These are phyloP conservation scores for Chlamydomonas applanata DNA, from an alignment of 139 green algal species.

Conservation along the genomic window DNA sequence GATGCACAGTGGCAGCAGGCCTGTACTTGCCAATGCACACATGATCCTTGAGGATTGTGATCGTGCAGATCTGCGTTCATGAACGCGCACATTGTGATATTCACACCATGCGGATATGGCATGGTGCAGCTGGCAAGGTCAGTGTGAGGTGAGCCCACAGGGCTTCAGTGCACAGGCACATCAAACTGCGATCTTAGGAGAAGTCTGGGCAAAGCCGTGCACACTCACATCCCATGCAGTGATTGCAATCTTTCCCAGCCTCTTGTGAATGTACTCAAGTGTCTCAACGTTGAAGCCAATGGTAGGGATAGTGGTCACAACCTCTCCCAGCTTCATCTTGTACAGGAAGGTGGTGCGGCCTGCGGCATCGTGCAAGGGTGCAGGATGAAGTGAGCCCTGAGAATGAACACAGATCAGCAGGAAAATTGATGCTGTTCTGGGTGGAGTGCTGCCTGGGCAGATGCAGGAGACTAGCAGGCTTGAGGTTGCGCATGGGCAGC, in stretches of 20 bases:
- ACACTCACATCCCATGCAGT: slow-evolving; percentile 23
- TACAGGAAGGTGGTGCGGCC: slow-evolving; percentile 33
- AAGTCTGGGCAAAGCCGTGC: no score
- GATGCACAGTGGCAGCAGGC: not conserved
- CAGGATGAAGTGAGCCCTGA: no score
- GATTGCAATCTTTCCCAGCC: not conserved
- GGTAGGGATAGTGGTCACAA: slow-evolving; percentile 33
- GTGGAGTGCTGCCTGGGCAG: no score
- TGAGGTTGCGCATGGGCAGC: not conserved
- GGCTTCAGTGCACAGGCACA: no score
- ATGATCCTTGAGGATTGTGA: not conserved
- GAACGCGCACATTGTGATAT: no score
- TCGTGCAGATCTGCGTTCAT: not conserved
- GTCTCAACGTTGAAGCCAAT: slow-evolving; percentile 39
- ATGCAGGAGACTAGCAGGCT: no score
- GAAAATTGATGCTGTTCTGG: no score
- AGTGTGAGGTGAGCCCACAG: no score
- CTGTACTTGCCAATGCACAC: not conserved
- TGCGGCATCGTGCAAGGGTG: not conserved
- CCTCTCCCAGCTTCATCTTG: slow-evolving; percentile 10
- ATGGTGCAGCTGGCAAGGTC: no score
- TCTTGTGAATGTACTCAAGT: not conserved
- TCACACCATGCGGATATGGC: no score
- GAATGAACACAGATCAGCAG: no score
- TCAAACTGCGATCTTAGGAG: no score